Percentiles rank a stretch among this genome's conserved stretches.
Conservation (phyloP, 306 rosid species). For the Cucumis melo region DNA sequence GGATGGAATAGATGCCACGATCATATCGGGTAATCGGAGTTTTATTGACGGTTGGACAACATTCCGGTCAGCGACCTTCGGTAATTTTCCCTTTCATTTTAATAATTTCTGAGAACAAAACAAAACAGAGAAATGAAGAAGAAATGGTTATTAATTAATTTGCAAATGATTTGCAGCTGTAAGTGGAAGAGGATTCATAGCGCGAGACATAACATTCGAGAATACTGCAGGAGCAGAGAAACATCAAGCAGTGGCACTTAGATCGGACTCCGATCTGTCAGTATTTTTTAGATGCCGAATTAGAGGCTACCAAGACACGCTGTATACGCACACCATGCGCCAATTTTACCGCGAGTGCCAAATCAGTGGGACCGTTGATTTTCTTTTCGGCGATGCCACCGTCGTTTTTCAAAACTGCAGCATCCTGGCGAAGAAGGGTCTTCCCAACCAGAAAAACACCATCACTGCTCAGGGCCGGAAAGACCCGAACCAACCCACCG, state of each 20-base stretch:
- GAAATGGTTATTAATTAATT: no score
- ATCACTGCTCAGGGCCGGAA: constrained; percentile 85
- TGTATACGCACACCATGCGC: constrained; percentile 85
- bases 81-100: no score
- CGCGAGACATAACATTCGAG: constrained; percentile 54
- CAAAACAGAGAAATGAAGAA: no score
- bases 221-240: constrained; percentile 78
- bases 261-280: constrained; percentile 74
- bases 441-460: constrained; percentile 64
- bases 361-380: constrained; percentile 70
- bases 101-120: no score
- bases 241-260: constrained; percentile 83
- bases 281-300: constrained; percentile 55
- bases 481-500: constrained; percentile 54
- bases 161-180: constrained; percentile 24
- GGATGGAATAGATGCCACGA: constrained; percentile 61
- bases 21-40: constrained; percentile 51
- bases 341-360: constrained; percentile 75
- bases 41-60: constrained; percentile 71
- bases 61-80: constrained; percentile 64
- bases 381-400: constrained; percentile 68
- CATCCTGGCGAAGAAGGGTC: constrained; percentile 39
- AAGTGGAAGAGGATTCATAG: constrained; percentile 79
- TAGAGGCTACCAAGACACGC: constrained; percentile 63
- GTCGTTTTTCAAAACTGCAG: constrained; percentile 58